These are phyloP conservation scores for Amaranthus tricolor DNA, from an alignment of 179 eudicot genomes.

Conservation along the genomic window DNA sequence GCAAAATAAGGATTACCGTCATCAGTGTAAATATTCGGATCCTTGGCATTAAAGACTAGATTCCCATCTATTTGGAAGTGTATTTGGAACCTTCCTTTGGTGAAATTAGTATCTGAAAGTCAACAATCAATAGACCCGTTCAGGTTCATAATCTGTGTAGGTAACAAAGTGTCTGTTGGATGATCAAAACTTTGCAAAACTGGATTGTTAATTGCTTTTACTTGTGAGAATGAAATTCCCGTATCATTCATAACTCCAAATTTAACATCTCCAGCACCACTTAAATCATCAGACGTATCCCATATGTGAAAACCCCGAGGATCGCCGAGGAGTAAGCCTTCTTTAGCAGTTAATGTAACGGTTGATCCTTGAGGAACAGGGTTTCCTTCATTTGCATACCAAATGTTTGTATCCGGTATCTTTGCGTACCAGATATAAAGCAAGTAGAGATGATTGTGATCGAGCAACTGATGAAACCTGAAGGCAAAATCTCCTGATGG, in stretches of 20 bases:
- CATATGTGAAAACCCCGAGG: conserved; percentile 35
- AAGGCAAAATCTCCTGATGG: conserved; percentile 49
- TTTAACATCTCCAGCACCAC: background rate
- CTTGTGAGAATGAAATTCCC: conserved; percentile 26
- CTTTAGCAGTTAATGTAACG: conserved; percentile 23
- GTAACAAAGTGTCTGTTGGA: conserved; percentile 1
- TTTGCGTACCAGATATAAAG: conserved; percentile 52
- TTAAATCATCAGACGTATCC: conserved; percentile 5
- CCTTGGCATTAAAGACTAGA: conserved; percentile 14
- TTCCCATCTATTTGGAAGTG: conserved; percentile 4
- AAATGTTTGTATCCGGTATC: conserved; percentile 50
- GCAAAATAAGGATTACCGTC: conserved; percentile 4
- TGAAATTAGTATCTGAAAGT: conserved; percentile 17
- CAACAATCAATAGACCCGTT: background rate
- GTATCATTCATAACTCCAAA: conserved; percentile 26
- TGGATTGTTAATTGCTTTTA: background rate
- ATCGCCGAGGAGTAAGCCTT: conserved; percentile 40
- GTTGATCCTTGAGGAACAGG: conserved; percentile 37
- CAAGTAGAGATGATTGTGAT: conserved; percentile 21
- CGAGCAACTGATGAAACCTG: conserved; percentile 35
- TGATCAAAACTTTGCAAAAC: conserved; percentile 4
- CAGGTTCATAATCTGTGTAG: background rate
- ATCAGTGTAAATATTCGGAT: background rate
- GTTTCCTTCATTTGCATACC: conserved; percentile 43
- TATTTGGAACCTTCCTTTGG: conserved; percentile 20